Conservation (phyloP, 306 rosid species). For the Casuarina equisetifolia region DNA sequence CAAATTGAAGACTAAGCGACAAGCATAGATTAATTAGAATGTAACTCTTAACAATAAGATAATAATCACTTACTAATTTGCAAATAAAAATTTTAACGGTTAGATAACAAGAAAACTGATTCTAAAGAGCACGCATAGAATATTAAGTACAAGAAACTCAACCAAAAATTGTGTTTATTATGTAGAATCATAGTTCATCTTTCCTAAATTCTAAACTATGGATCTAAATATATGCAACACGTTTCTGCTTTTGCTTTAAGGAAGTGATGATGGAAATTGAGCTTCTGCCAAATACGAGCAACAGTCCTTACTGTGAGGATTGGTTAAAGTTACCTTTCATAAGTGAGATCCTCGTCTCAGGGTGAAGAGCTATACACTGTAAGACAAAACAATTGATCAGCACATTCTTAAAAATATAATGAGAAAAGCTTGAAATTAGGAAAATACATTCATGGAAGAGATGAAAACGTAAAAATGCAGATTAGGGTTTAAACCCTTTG, state of each 20-base stretch:
- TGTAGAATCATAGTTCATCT: background rate
- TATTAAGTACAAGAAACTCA: too few species aligned
- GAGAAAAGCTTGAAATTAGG: background rate
- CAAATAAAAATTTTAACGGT: too few species aligned
- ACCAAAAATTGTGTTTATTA: background rate
- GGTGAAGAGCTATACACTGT: conserved; percentile 49
- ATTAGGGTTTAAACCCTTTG: background rate
- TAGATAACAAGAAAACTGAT: too few species aligned
- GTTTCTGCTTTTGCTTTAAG: background rate
- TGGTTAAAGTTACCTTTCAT: conserved; percentile 32
- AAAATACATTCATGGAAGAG: background rate
- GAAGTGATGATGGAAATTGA: background rate
- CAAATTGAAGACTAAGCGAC: too few species aligned
- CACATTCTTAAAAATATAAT: background rate
- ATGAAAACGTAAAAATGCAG: background rate
- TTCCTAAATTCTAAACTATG: background rate
- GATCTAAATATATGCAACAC: background rate
- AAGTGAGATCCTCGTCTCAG: conserved; percentile 36
- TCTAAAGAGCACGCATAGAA: too few species aligned
- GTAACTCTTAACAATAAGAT: too few species aligned
- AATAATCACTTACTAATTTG: too few species aligned
- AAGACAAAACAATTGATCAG: conserved; percentile 11
- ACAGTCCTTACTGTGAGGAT: background rate
- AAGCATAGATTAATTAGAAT: too few species aligned
- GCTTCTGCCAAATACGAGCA: background rate